Percentiles rank a stretch among this genome's conserved stretches.
Conservation (phyloP, 2,329 filamentous ascomycete species). For the Exophiala xenobiotica region DNA sequence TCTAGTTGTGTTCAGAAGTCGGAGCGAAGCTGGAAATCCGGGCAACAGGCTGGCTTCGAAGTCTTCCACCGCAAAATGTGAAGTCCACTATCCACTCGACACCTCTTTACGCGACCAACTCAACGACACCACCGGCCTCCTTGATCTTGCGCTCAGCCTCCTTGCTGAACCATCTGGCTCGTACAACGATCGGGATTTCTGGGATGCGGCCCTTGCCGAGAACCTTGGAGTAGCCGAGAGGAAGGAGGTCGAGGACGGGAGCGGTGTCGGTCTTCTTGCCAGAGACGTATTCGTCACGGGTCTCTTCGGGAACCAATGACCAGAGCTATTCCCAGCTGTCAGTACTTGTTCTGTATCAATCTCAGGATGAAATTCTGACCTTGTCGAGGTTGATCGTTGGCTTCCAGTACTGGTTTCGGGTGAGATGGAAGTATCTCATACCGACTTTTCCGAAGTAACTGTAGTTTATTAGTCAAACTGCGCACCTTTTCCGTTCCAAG, state of each 20-base stretch:
- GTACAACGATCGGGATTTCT: constrained; percentile 88
- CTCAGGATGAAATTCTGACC: constrained; percentile 53
- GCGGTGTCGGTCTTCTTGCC: constrained; percentile 84
- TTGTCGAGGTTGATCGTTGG: constrained; percentile 98
- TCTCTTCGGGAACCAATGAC: constrained; percentile 89
- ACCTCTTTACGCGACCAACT: constrained; percentile 79
- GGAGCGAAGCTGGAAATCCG: not conserved
- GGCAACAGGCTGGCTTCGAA: not conserved
- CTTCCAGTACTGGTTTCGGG: constrained; percentile 96
- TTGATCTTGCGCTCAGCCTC: constrained; percentile 99
- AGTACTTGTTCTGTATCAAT: constrained; percentile 3
- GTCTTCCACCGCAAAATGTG: not conserved
- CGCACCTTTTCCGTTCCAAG: not conserved
- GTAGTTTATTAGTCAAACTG: constrained; percentile 10
- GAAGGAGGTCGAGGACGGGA: constrained; percentile 95
- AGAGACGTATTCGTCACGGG: constrained; percentile 86
- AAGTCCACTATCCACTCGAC: constrained; percentile 1
- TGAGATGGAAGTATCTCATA: constrained; percentile 97
- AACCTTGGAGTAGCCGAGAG: constrained; percentile 97
- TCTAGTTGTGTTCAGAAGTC: not conserved
- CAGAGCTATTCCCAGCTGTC: constrained; percentile 66
- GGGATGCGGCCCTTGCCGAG: constrained; percentile 97
- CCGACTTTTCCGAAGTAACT: constrained; percentile 74
- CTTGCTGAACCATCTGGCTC: constrained; percentile 91
- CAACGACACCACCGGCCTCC: constrained; percentile 91